Conservation (phyloP, 768 basidiomycete genomes). For the Podaxis rugospora region DNA sequence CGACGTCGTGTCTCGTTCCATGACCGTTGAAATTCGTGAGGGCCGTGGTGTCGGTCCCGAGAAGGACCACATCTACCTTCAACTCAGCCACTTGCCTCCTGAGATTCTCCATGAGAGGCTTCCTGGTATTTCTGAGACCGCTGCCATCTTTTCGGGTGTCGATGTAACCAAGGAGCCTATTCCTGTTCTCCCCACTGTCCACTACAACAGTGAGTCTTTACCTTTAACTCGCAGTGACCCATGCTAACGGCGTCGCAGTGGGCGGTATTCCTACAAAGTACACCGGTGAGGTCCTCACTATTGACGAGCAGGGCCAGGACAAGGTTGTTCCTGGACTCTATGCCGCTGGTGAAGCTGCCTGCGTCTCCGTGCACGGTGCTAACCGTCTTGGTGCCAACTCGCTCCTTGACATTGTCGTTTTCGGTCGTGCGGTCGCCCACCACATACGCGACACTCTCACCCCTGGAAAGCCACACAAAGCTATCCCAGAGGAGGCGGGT, state of each 20-base stretch:
- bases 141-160: constrained; percentile 97
- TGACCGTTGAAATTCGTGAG: constrained; percentile 98
- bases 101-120: constrained; percentile 95
- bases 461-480: constrained; percentile 88
- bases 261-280: constrained; percentile 99
- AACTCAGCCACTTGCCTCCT: constrained; percentile 94
- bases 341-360: constrained; percentile 98
- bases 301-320: constrained; percentile 87
- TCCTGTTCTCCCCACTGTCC: constrained; percentile 96
- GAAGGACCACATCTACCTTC: constrained; percentile 95
- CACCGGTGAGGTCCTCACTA: constrained; percentile 93
- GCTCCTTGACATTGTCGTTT: constrained; percentile 96
- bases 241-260: constrained; percentile 46
- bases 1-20: constrained; percentile 98
- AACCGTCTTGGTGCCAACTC: constrained; percentile 99
- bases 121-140: constrained; percentile 99
- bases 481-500: constrained; percentile 83
- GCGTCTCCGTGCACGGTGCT: constrained; percentile 98
- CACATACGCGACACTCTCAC: constrained; percentile 91
- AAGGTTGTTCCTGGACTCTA: constrained; percentile 94
- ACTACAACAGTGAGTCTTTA: constrained; percentile 86
- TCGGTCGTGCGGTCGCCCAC: constrained; percentile 98
- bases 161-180: constrained; percentile 99
- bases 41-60: constrained; percentile 98
- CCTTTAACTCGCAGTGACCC: background rate